phyloP scores from a whole-genome alignment of 768 basidiomycete genomes.

The Amanita inopinata region DNA sequence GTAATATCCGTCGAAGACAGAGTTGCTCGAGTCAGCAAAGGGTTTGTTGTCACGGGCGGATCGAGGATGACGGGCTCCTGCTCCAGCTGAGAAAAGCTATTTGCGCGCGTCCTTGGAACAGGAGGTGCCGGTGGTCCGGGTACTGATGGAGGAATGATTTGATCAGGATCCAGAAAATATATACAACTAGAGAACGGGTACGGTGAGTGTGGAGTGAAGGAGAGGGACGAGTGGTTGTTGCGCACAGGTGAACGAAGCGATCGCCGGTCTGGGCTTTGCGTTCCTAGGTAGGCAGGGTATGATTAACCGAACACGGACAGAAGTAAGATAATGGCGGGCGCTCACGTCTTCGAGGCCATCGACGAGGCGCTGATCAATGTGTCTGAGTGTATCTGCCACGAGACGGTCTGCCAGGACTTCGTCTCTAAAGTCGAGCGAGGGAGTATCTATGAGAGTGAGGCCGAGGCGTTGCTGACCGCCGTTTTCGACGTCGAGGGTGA shows the following conservation, averaged over 20 bases:
- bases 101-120: constrained; percentile 57
- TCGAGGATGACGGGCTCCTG: constrained; percentile 73
- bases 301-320: constrained; percentile 4
- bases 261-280: constrained; percentile 61
- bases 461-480: constrained; percentile 38
- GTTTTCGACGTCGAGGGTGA: constrained; percentile 48
- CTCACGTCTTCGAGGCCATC: constrained; percentile 75
- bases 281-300: constrained; percentile 35
- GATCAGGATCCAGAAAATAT: constrained; percentile 81
- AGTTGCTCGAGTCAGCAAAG: constrained; percentile 54
- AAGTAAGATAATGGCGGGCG: constrained; percentile 18
- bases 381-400: constrained; percentile 56
- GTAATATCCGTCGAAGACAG: constrained; percentile 64
- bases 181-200: constrained; percentile 46
- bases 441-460: constrained; percentile 75
- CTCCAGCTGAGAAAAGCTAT: constrained; percentile 64
- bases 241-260: constrained; percentile 76
- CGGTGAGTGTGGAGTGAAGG: constrained; percentile 13
- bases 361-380: constrained; percentile 63
- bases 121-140: constrained; percentile 58
- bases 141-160: constrained; percentile 63
- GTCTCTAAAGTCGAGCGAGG: constrained; percentile 68
- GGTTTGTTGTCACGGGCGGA: constrained; percentile 68
- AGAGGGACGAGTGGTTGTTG: constrained; percentile 17
- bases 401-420: constrained; percentile 53